Evolutionary conservation across 2,329 filamentous ascomycete species (phyloP).

Genomic region (Pseudogymnoascus destructans): DNA sequence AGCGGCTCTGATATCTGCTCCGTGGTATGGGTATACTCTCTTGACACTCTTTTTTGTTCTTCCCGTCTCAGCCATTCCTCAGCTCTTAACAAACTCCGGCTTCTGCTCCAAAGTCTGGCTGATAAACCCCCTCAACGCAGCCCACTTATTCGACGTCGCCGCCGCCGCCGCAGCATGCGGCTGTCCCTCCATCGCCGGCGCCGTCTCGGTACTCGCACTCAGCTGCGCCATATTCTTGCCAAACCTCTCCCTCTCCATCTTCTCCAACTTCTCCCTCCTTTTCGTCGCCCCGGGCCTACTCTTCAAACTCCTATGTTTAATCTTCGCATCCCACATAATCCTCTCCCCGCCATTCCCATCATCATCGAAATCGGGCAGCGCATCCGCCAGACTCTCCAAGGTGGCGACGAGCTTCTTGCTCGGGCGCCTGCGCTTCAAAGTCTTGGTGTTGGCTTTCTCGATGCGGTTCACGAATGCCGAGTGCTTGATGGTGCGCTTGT

Average conservation of each 20-base stretch:
- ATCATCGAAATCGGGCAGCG: constrained; percentile 49
- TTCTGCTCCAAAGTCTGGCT: constrained; percentile 82
- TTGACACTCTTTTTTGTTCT: background rate
- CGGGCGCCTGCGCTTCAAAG: constrained; percentile 52
- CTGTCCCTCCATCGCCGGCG: constrained; percentile 22
- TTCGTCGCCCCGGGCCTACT: constrained; percentile 69
- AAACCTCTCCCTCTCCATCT: constrained; percentile 72
- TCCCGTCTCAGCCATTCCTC: background rate
- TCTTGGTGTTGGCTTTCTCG: constrained; percentile 42
- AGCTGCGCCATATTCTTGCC: constrained; percentile 70
- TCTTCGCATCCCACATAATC: constrained; percentile 41
- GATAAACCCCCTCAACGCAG: constrained; percentile 71
- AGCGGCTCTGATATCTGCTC: background rate
- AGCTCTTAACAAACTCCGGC: constrained; percentile 46
- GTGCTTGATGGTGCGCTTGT: constrained; percentile 74
- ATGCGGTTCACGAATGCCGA: constrained; percentile 67
- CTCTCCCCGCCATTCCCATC: constrained; percentile 30
- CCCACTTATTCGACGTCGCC: constrained; percentile 53
- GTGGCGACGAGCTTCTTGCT: constrained; percentile 67
- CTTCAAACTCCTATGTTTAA: constrained; percentile 62
- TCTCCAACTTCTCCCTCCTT: constrained; percentile 68
- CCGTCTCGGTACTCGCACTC: constrained; percentile 26
- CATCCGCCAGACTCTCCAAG: constrained; percentile 65
- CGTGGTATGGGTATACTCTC: background rate
- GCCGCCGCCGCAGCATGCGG: constrained; percentile 8